Conservation (phyloP, 2,329 filamentous ascomycete species). For the Xylariaceae sp. region DNA sequence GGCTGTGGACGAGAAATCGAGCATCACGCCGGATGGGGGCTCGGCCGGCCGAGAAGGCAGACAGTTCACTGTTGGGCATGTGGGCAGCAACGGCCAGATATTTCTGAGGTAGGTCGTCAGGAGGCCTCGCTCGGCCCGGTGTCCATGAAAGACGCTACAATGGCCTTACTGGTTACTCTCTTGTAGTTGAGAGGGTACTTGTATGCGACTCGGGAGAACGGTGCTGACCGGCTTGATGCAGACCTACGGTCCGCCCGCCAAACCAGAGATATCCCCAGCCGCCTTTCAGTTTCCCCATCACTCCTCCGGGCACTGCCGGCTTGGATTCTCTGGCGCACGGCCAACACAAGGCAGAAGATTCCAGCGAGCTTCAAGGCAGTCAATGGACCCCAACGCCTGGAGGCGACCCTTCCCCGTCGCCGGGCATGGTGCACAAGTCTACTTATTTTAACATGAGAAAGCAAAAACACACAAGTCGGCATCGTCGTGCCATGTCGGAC, state of each 20-base stretch:
- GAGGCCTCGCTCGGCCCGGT: too few relatives aligned
- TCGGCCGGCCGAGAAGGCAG: conserved; percentile 58
- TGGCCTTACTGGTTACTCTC: background rate
- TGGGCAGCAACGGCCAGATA: conserved; percentile 75
- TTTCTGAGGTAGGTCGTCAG: conserved; percentile 66
- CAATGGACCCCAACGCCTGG: conserved; percentile 39
- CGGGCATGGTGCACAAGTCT: conserved; percentile 24
- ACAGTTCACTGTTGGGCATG: conserved; percentile 73
- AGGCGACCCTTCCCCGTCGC: conserved; percentile 20
- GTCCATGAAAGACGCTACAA: too few relatives aligned
- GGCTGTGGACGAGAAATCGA: conserved; percentile 46
- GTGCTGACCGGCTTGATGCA: conserved; percentile 21
- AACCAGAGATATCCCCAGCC: conserved; percentile 56
- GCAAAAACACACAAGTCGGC: conserved; percentile 24
- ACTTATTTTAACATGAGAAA: conserved; percentile 23
- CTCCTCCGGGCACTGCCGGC: conserved; percentile 51
- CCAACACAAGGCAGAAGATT: conserved; percentile 22
- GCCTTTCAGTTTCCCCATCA: conserved; percentile 51
- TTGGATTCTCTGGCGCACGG: conserved; percentile 37
- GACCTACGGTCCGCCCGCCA: conserved; percentile 54
- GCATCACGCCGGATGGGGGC: conserved; percentile 52
- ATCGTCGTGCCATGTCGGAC: conserved; percentile 64
- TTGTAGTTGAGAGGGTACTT: background rate
- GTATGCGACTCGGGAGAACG: background rate
- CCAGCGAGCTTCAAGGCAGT: conserved; percentile 25